These are phyloP conservation scores for Mycena crocata DNA, from an alignment of 768 basidiomycete genomes.

Conservation along the genomic window DNA sequence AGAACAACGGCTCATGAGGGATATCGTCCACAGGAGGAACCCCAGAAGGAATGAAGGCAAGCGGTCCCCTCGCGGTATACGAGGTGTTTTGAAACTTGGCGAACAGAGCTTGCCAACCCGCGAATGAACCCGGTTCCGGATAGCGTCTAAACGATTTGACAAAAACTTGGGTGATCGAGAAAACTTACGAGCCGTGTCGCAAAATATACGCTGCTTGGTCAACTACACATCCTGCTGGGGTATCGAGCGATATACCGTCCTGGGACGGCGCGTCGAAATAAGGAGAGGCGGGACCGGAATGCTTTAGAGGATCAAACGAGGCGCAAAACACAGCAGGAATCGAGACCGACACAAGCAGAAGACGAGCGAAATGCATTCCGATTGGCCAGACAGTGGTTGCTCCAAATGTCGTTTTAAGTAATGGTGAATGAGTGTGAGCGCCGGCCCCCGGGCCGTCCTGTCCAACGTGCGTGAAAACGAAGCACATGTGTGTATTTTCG, in stretches of 20 bases:
- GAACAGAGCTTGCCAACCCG: constrained; percentile 52
- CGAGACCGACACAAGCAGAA: background rate
- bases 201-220: constrained; percentile 59
- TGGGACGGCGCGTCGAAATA: constrained; percentile 57
- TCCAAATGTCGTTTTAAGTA: background rate
- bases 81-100: constrained; percentile 54
- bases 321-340: constrained; percentile 2
- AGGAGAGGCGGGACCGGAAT: constrained; percentile 56
- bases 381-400: background rate
- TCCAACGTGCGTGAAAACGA: constrained; percentile 13
- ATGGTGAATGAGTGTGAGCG: background rate
- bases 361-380: constrained; percentile 9
- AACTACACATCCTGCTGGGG: constrained; percentile 52
- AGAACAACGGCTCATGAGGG: constrained; percentile 52
- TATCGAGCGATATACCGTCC: constrained; percentile 44
- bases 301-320: constrained; percentile 52
- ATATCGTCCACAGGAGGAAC: constrained; percentile 52
- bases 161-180: constrained; percentile 30
- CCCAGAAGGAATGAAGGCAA: constrained; percentile 56
- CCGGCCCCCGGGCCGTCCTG: background rate
- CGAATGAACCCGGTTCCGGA: constrained; percentile 54
- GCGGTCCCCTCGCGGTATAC: constrained; percentile 51
- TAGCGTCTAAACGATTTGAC: constrained; percentile 45
- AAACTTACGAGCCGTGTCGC: constrained; percentile 51
- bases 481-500: background rate